Conservation (phyloP, 1,284 basidiomycete genomes). For the Tilletia horrida region DNA sequence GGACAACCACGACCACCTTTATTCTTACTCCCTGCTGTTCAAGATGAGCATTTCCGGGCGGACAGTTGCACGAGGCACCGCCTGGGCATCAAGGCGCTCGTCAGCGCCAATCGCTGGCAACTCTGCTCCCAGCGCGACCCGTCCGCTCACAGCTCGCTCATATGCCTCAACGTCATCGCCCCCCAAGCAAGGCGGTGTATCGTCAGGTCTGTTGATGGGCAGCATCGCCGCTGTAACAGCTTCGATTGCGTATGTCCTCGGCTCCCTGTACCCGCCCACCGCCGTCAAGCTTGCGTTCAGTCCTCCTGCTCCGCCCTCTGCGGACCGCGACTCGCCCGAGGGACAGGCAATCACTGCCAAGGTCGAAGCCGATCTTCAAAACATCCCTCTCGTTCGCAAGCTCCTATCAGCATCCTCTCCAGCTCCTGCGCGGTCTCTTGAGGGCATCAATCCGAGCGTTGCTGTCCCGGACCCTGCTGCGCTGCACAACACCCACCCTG, state of each 20-base stretch:
- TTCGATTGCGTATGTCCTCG: constrained; percentile 59
- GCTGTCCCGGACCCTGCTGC: constrained; percentile 25
- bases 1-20: too few relatives aligned
- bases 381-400: constrained; percentile 60
- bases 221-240: constrained; percentile 34
- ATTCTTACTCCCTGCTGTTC: too few relatives aligned
- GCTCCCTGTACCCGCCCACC: constrained; percentile 66
- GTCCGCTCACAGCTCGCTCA: too few relatives aligned
- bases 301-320: constrained; percentile 67
- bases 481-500: constrained; percentile 25
- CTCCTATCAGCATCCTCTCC: constrained; percentile 26
- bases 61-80: too few relatives aligned
- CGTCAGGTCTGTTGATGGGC: not conserved
- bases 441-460: constrained; percentile 23
- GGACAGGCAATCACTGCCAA: constrained; percentile 63
- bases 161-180: too few relatives aligned
- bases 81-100: too few relatives aligned
- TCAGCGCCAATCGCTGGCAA: too few relatives aligned
- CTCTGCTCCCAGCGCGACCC: too few relatives aligned
- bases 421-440: constrained; percentile 15
- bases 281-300: constrained; percentile 68
- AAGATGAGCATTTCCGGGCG: too few relatives aligned
- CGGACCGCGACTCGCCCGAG: constrained; percentile 64
- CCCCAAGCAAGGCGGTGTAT: too few relatives aligned
- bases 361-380: constrained; percentile 70